Evolutionary conservation across 768 basidiomycete species (phyloP).

Genomic region (Mycena galericulata): DNA sequence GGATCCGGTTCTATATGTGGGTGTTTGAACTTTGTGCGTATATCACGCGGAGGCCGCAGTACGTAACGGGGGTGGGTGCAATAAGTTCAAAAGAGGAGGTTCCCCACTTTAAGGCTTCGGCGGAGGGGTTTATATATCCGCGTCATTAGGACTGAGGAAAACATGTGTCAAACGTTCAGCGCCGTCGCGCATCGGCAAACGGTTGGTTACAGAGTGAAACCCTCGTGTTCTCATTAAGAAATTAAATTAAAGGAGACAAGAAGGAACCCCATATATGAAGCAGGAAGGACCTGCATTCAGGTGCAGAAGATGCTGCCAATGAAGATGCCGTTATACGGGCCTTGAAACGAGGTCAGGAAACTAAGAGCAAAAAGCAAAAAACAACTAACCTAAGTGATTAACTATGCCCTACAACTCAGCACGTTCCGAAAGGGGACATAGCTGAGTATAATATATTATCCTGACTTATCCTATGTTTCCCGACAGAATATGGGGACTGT

Average conservation of each 20-base stretch:
- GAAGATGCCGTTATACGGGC: slow-evolving; percentile 51
- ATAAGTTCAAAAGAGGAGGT: not conserved
- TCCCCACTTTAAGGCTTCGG: not conserved
- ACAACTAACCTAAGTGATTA: slow-evolving; percentile 56
- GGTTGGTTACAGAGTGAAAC: not conserved
- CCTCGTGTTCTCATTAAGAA: not conserved
- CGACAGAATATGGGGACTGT: slow-evolving; percentile 57
- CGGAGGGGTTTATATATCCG: not conserved
- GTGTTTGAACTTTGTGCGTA: no score
- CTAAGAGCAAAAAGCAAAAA: not conserved
- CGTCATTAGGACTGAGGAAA: not conserved
- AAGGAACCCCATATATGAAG: not conserved
- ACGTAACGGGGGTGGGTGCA: not conserved
- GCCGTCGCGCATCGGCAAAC: not conserved
- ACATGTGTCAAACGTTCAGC: not conserved
- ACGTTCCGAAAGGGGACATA: no score
- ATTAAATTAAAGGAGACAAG: not conserved
- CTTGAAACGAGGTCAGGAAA: not conserved
- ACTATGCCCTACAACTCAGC: no score
- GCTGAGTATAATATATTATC: no score
- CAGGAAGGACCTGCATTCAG: slow-evolving; percentile 15
- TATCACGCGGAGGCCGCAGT: not conserved
- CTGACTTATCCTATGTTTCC: no score
- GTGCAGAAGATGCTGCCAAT: slow-evolving; percentile 54
- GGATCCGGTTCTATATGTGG: not conserved